Evolutionary conservation across 805 yeast genomes (phyloP).

Genomic region (Hemisphaericaspora nanyangensis): DNA sequence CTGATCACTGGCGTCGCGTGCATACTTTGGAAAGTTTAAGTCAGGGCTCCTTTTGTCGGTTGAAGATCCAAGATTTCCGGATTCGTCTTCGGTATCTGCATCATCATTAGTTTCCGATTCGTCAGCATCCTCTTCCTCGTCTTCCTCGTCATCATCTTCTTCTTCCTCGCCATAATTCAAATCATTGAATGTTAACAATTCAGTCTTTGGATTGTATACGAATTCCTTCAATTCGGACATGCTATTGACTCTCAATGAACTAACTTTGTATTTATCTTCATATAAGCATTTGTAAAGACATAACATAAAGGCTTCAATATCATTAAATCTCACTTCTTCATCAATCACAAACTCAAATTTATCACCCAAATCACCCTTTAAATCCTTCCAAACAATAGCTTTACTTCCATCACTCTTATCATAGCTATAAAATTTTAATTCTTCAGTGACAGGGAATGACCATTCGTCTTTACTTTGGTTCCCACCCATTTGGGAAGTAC

Average conservation of each 20-base stretch:
- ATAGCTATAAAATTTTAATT: slow-evolving; percentile 52
- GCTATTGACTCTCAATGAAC: slow-evolving; percentile 42
- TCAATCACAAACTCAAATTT: slow-evolving; percentile 75
- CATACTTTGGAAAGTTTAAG: not conserved
- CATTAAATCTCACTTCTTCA: slow-evolving; percentile 48
- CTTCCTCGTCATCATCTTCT: slow-evolving; percentile 21
- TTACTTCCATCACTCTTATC: slow-evolving; percentile 50
- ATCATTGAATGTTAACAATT: slow-evolving; percentile 19
- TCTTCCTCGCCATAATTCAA: slow-evolving; percentile 19
- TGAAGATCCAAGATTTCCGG: not conserved
- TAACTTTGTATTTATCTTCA: slow-evolving; percentile 65
- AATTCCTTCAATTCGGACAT: slow-evolving; percentile 55
- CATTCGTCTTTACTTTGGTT: slow-evolving; percentile 56
- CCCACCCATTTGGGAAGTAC: slow-evolving; percentile 16
- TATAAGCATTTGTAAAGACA: slow-evolving; percentile 66
- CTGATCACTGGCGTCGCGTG: not conserved
- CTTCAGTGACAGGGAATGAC: slow-evolving; percentile 61
- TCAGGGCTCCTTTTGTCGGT: not conserved
- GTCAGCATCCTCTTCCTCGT: slow-evolving; percentile 18
- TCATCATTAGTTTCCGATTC: slow-evolving; percentile 8
- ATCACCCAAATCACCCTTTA: slow-evolving; percentile 85
- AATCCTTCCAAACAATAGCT: slow-evolving; percentile 75
- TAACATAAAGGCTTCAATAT: slow-evolving; percentile 58
- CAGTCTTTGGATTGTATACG: slow-evolving; percentile 29
- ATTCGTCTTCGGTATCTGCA: slow-evolving; percentile 7